Percentiles rank a stretch among this genome's conserved stretches.
phyloP scores from a whole-genome alignment of 345 rosid genomes.

The Gossypium australe region DNA sequence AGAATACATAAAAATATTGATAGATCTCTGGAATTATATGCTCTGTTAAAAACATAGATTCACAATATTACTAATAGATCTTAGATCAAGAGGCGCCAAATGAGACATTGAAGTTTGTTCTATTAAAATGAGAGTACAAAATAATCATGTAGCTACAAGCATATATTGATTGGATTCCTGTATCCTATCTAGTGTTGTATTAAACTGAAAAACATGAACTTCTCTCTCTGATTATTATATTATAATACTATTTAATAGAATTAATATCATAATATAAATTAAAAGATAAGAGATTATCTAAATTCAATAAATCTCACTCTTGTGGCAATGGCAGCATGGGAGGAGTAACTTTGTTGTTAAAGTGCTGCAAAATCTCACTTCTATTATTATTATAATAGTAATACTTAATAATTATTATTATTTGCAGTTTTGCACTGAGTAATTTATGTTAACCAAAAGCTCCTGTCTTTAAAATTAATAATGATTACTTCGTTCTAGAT shows the following conservation, averaged over 20 bases:
- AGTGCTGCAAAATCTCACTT: neutral
- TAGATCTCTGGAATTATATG: neutral
- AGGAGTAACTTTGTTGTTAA: neutral
- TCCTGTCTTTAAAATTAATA: neutral
- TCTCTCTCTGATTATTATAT: neutral
- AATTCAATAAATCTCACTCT: neutral
- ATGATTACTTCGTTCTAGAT: neutral
- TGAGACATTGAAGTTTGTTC: neutral
- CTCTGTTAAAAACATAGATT: neutral
- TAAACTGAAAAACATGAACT: neutral
- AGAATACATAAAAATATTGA: neutral
- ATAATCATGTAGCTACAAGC: neutral
- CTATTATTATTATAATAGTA: neutral
- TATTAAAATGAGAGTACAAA: neutral
- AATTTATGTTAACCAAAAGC: neutral
- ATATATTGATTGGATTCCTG: no score
- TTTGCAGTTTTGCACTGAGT: neutral
- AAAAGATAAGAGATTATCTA: neutral
- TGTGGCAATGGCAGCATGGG: neutral
- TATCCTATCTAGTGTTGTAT: no score
- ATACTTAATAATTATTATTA: neutral
- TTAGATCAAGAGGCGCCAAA: neutral
- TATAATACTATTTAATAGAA: no score
- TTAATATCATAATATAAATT: neutral
- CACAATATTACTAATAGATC: neutral